Evolutionary conservation across 2,329 filamentous ascomycete species (phyloP).

Genomic region (Capronia coronata): DNA sequence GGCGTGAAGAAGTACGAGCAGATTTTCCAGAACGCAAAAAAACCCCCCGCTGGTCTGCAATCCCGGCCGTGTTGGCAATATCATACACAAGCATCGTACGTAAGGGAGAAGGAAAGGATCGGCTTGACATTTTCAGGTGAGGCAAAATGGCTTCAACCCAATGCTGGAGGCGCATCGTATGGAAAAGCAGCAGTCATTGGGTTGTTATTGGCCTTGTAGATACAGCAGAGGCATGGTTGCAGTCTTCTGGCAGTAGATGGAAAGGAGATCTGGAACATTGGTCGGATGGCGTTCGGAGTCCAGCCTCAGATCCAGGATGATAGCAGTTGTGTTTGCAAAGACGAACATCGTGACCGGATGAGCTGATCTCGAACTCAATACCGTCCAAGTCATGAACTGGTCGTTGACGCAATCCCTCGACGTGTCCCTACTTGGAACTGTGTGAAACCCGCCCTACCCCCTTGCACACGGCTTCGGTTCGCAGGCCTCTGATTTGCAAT

Average conservation of each 20-base stretch:
- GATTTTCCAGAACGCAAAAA: not conserved
- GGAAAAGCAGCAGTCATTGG: not conserved
- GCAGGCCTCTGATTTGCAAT: not conserved
- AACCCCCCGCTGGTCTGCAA: not conserved
- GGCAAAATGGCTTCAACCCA: too few relatives aligned
- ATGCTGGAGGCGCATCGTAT: too few relatives aligned
- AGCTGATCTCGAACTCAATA: not conserved
- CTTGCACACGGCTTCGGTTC: not conserved
- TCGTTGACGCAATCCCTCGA: not conserved
- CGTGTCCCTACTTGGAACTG: not conserved
- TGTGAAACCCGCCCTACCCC: not conserved
- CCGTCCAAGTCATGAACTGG: not conserved
- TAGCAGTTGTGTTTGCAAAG: not conserved
- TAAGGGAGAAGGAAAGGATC: not conserved
- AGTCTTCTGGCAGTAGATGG: not conserved
- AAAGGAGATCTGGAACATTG: conserved; percentile 6
- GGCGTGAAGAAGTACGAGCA: too few relatives aligned
- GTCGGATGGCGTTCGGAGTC: not conserved
- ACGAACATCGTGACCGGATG: not conserved
- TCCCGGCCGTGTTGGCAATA: not conserved
- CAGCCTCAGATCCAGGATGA: conserved; percentile 1
- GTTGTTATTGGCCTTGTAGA: not conserved
- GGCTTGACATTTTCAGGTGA: too few relatives aligned
- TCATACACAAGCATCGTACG: not conserved
- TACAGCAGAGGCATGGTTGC: not conserved